These are phyloP conservation scores for Nitzschia palea DNA, from an alignment of 108 stramenopile genomes.

Conservation along the genomic window DNA sequence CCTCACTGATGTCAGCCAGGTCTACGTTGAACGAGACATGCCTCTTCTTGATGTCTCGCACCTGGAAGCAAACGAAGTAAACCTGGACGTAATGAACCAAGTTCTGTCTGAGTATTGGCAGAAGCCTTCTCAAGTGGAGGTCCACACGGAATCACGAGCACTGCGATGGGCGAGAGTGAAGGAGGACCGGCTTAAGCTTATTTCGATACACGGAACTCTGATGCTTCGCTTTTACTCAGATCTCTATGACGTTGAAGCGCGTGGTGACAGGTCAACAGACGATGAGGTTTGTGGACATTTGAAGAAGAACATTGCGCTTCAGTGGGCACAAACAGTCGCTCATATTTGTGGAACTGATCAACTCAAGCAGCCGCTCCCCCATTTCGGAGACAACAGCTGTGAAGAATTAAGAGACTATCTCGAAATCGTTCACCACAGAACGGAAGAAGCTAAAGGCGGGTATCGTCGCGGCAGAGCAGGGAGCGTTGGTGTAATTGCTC, in stretches of 20 bases:
- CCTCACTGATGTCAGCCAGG: slow-evolving; percentile 54
- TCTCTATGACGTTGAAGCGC: slow-evolving; percentile 54
- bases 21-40: slow-evolving; percentile 61
- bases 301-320: slow-evolving; percentile 54
- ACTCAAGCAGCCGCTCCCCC: slow-evolving; percentile 52
- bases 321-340: slow-evolving; percentile 81
- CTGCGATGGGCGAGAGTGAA: slow-evolving; percentile 59
- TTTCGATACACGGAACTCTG: slow-evolving; percentile 44
- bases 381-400: slow-evolving; percentile 51
- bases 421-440: slow-evolving; percentile 11
- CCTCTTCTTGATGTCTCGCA: slow-evolving; percentile 19
- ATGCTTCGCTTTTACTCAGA: slow-evolving; percentile 74
- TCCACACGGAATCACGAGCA: slow-evolving; percentile 17
- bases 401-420: slow-evolving; percentile 64
- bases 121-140: slow-evolving; percentile 2
- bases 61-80: slow-evolving; percentile 9
- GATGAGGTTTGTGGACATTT: slow-evolving; percentile 15
- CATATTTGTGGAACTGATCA: slow-evolving; percentile 52
- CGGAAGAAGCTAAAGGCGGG: neutral
- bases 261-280: slow-evolving; percentile 9
- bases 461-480: no score
- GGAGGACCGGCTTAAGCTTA: slow-evolving; percentile 67
- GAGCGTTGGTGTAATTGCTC: no score
- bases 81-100: slow-evolving; percentile 18
- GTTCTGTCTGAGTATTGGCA: slow-evolving; percentile 26